Evolutionary conservation across 352 stramenopile genomes (phyloP).

Genomic region (Globisporangium spinosum): DNA sequence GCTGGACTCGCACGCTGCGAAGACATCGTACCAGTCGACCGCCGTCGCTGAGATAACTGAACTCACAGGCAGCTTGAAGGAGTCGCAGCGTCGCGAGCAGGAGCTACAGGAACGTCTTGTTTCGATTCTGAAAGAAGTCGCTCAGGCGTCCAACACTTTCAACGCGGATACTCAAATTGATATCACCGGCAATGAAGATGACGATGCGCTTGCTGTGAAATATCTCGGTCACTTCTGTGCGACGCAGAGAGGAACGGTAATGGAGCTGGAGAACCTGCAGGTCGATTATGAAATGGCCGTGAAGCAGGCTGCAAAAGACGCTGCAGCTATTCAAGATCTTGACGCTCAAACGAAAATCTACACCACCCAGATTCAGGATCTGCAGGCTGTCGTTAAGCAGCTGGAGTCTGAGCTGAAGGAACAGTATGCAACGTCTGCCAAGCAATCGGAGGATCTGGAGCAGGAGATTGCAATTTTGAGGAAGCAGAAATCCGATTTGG

Average conservation of each 20-base stretch:
- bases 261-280: slow-evolving; percentile 46
- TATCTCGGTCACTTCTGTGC: slow-evolving; percentile 35
- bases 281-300: slow-evolving; percentile 41
- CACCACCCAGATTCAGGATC: slow-evolving; percentile 37
- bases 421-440: slow-evolving; percentile 38
- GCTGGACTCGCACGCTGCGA: slow-evolving; percentile 31
- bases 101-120: slow-evolving; percentile 42
- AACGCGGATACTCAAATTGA: slow-evolving; percentile 11
- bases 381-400: slow-evolving; percentile 41
- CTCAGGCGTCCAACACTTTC: slow-evolving; percentile 29
- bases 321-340: slow-evolving; percentile 31
- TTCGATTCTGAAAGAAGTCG: slow-evolving; percentile 39
- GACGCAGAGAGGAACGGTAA: slow-evolving; percentile 28
- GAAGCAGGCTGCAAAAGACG: slow-evolving; percentile 31
- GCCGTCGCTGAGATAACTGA: slow-evolving; percentile 30
- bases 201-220: slow-evolving; percentile 26
- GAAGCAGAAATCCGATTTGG: slow-evolving; percentile 37
- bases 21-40: slow-evolving; percentile 17
- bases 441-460: slow-evolving; percentile 40
- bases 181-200: slow-evolving; percentile 20
- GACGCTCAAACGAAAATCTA: slow-evolving; percentile 39
- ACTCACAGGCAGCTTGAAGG: slow-evolving; percentile 32
- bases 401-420: slow-evolving; percentile 44
- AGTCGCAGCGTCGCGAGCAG: slow-evolving; percentile 43
- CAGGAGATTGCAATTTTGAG: slow-evolving; percentile 40